phyloP scores from a whole-genome alignment of 2,329 filamentous ascomycete genomes.

The Pseudogymnoascus sp. region DNA sequence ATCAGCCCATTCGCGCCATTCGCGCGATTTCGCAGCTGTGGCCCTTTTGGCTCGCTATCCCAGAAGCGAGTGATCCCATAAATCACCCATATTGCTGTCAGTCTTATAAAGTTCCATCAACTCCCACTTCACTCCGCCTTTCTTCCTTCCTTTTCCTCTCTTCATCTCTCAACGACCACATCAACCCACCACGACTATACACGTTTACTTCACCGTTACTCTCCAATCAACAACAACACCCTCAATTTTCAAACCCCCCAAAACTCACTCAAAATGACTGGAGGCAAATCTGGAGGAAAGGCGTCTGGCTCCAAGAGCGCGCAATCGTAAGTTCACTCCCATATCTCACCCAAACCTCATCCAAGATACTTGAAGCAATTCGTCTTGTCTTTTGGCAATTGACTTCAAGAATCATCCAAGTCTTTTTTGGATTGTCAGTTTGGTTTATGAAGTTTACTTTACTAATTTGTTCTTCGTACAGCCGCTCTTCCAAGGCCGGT shows the following conservation, averaged over 20 bases:
- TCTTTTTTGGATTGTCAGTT: conserved; percentile 22
- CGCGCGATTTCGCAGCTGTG: conserved; percentile 15
- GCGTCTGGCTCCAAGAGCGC: conserved; percentile 98
- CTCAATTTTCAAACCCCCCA: conserved; percentile 28
- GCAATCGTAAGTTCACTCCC: conserved; percentile 75
- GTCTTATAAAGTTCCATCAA: conserved; percentile 13
- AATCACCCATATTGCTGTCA: conserved; percentile 9
- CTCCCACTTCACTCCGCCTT: conserved; percentile 18
- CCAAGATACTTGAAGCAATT: conserved; percentile 15
- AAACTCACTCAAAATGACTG: conserved; percentile 83
- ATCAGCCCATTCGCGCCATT: conserved; percentile 13
- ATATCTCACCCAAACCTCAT: conserved; percentile 6
- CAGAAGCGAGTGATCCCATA: conserved; percentile 13
- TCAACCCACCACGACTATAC: conserved; percentile 14
- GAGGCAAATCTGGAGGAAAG: conserved; percentile 99
- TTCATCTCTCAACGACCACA: conserved; percentile 9
- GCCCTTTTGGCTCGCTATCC: not conserved
- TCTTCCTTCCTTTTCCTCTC: conserved; percentile 25
- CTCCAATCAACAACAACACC: conserved; percentile 21
- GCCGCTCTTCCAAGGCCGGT: conserved; percentile 98
- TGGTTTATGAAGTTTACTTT: conserved; percentile 18
- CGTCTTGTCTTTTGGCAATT: conserved; percentile 34
- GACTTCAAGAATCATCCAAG: conserved; percentile 6
- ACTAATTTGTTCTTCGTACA: conserved; percentile 40
- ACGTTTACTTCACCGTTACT: conserved; percentile 19